Base-by-base conservation (phyloP, 805 yeast genomes). In the Tetrapisispora iriomotensis region DNA sequence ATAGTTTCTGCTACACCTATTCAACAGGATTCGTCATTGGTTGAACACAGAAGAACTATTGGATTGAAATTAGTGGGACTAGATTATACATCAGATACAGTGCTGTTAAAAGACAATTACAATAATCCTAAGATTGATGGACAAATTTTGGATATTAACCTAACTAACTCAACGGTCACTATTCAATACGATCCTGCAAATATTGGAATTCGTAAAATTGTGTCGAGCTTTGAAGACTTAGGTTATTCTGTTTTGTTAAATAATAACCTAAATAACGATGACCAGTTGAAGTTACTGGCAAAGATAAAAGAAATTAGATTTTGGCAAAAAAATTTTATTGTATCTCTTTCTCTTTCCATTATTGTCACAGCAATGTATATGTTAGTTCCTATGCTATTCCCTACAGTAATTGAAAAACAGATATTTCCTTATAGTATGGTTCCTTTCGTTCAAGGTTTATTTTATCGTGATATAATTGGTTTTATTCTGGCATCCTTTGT, bases 241-340 rank as follows among this genome's bases (percentile, higher is more conserved):
- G 79, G 79, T 1, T 70, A 77, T 42, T 72, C 70, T 28, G 85
- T 82, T 8, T 47, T 65, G 3, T 61, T 72, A 4, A 60, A 65
- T 14, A 51, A 64, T 24, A 61, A 52, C 37, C 54, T 79, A 4
- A 84, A 81, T 54, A 75, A 74, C 46, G 59, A 75, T 3, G 67
- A 82, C 4, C 97, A 92, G 58, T 54, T 90, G 29, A 76, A 73
- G 29, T 58, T 82, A 1, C 65, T 92, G 22, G 68, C 84, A 1
- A 77, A 83, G 48, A 67, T 72, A 8, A 75, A 78, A 48, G 96
- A 90, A 45, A 78, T 84, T 33, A 62, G 66, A 37, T 75, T 71
- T 51, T 92, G 96, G 94, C 71, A 68, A 42, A 45, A 57, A 8
- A 77, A 69, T 42, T 74, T 82, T 42, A 44, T 73, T 38, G 67